A percentile compares a stretch with the other conserved stretches of the same genome.
phyloP scores from a whole-genome alignment of 202 grass and related monocot genomes.

The Cymbopogon flexuosus region DNA sequence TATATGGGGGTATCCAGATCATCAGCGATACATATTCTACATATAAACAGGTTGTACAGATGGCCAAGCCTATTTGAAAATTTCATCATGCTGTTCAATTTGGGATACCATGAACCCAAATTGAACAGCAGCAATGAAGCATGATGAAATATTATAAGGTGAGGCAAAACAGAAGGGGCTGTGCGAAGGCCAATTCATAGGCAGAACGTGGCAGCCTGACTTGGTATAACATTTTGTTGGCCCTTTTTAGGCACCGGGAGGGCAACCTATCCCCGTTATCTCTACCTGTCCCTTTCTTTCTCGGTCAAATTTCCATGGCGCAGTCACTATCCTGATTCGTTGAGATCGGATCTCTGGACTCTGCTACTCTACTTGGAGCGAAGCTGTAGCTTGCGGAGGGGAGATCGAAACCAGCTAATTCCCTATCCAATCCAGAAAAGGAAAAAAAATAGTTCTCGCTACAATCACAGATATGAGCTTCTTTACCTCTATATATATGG shows the following conservation, averaged over 20 bases:
- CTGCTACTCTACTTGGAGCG: neutral
- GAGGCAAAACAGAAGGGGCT: neutral
- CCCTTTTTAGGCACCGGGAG: neutral
- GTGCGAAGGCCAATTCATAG: neutral
- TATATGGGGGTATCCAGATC: neutral
- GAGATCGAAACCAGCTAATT: neutral
- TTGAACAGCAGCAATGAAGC: neutral
- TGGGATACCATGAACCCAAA: neutral
- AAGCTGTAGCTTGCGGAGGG: neutral
- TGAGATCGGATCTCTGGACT: neutral
- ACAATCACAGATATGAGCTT: neutral
- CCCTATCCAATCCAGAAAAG: neutral
- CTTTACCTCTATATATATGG: neutral
- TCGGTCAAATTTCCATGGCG: neutral
- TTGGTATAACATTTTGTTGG: neutral
- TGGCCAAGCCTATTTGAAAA: neutral
- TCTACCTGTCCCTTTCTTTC: conserved; percentile 7
- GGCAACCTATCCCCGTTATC: neutral
- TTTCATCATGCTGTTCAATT: too few relatives aligned
- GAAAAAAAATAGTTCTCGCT: neutral
- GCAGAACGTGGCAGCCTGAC: neutral
- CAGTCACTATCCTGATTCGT: neutral
- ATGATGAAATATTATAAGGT: neutral
- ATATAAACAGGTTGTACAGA: neutral
- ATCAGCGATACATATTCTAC: conserved; percentile 10